Evolutionary conservation across 371 early-diverging fungal genomes (phyloP).

Genomic region (Blastocladiella emersonii): DNA sequence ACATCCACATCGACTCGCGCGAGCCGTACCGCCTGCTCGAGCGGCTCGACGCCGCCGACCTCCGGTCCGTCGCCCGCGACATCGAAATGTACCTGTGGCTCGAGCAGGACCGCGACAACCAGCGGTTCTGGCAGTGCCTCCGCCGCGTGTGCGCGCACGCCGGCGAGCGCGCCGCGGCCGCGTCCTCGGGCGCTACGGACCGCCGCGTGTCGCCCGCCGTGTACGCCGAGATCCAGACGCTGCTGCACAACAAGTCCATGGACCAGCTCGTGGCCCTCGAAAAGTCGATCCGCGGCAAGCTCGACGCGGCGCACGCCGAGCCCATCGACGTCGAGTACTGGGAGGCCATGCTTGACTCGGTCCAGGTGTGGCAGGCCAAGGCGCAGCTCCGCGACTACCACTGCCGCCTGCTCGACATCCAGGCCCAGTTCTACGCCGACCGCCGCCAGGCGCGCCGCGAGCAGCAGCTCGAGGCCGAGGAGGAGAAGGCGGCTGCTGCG

Average conservation of each 20-base stretch:
- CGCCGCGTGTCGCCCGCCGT: conserved; percentile 14
- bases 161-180: neutral
- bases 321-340: conserved; percentile 89
- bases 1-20: conserved; percentile 65
- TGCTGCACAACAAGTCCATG: conserved; percentile 58
- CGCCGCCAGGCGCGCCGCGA: conserved; percentile 59
- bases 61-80: conserved; percentile 64
- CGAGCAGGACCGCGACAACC: conserved; percentile 55
- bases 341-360: conserved; percentile 63
- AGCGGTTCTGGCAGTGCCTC: conserved; percentile 57
- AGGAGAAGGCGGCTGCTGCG: conserved; percentile 7
- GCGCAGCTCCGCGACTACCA: conserved; percentile 10
- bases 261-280: conserved; percentile 55
- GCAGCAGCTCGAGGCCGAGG: conserved; percentile 45
- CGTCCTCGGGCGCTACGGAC: too few relatives aligned
- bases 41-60: conserved; percentile 46
- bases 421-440: conserved; percentile 52
- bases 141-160: neutral
- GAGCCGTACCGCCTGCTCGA: conserved; percentile 78
- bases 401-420: neutral
- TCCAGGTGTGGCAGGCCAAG: conserved; percentile 72
- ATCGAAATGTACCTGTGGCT: conserved; percentile 70
- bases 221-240: conserved; percentile 47
- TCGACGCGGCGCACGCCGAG: conserved; percentile 29
- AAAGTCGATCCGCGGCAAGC: conserved; percentile 50